Evolutionary conservation across 805 yeast genomes (phyloP), one percentile per base, ranked within the genome.

Genomic region (Candida stauntonica): DNA sequence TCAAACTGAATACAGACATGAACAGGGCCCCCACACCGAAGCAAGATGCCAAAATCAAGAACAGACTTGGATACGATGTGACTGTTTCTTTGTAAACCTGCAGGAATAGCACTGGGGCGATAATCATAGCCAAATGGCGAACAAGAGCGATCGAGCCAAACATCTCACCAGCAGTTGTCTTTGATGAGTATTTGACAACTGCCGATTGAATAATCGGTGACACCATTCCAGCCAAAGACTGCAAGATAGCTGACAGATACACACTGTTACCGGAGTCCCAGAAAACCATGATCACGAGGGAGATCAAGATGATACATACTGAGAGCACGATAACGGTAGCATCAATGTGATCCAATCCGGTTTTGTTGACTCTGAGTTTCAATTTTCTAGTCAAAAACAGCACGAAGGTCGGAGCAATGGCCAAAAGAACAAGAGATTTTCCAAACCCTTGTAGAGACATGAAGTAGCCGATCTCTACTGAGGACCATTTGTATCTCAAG

Each of bases 381-480:
- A 31, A n/a, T 9, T 31, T 20, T 12, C 15, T 19, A 9, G 33
- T 31, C 13, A 31, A 18, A 5, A 20, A 5, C 5, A 12, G 37
- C 11, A 46, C 11, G 12, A 39, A 14, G 15, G 34, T 6, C 16
- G 55, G 55, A 3, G 48, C 48, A 24, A 48, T 21, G 1, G 37
- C 12, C 8, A 54, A 19, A 13, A 48, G 28, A 3, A 52, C 54
- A n/a, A 39, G 13, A 1, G 53, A 38, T 26, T 46, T 45, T 4
- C 56, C 55, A 30, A 51, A 46, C 7, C 58, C 57, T 7, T 36
- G 44, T 7, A 52, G 30, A 18, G 55, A 51, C 49, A 50, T 48
- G 38, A 39, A 52, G 36, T 52, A 54, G 3, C 58, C 57, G 6
- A 54, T 33, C 32, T 54, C 54, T 7, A 54, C 57, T 18, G 53